These are phyloP conservation scores for Seiridium unicorne DNA, from an alignment of 2,329 filamentous ascomycete genomes.

Conservation along the genomic window DNA sequence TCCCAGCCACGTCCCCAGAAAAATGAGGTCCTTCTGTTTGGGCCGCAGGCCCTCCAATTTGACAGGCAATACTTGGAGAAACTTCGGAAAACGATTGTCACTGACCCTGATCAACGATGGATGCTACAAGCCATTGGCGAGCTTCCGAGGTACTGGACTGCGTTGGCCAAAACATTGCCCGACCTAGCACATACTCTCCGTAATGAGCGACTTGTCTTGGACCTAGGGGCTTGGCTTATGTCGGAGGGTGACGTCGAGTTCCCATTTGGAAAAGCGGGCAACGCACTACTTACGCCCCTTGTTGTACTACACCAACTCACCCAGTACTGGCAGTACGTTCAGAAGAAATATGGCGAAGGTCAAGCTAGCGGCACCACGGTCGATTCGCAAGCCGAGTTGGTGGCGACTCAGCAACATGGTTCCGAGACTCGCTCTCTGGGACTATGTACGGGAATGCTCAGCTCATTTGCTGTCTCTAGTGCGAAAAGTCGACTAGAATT, in stretches of 20 bases:
- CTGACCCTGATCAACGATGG: neutral
- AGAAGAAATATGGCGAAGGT: neutral
- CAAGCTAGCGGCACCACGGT: neutral
- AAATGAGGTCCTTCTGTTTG: neutral
- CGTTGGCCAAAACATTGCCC: neutral
- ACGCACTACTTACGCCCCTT: neutral
- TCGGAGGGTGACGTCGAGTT: neutral
- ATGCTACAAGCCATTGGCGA: neutral
- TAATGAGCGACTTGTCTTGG: neutral
- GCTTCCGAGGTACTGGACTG: neutral
- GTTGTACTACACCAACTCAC: neutral
- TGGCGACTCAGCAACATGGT: neutral
- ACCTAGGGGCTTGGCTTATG: neutral
- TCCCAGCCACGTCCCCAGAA: neutral
- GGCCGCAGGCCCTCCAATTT: neutral
- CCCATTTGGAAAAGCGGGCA: neutral
- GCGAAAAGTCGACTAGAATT: neutral
- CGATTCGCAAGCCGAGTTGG: neutral
- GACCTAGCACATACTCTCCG: neutral
- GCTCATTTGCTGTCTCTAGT: neutral
- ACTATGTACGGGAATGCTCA: neutral
- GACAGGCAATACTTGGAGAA: neutral
- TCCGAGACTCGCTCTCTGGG: neutral
- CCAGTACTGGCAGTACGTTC: neutral
- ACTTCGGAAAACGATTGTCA: neutral